Conservation (phyloP, 257 asterid species). For the Solanum chilense region DNA sequence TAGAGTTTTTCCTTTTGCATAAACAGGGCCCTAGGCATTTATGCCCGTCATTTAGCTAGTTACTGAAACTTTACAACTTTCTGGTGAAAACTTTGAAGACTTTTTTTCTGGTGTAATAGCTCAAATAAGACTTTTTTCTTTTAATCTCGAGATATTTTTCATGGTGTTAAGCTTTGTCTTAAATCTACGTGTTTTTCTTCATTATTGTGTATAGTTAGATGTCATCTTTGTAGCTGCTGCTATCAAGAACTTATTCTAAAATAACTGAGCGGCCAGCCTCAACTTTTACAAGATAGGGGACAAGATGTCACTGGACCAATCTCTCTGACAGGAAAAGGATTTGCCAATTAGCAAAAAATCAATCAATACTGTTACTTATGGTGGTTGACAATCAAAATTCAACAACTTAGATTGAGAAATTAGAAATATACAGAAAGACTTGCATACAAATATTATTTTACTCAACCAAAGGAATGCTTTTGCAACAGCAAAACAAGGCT, state of each 20-base stretch:
- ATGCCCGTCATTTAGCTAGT: neutral
- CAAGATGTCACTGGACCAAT: neutral
- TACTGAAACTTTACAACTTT: neutral
- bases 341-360: neutral
- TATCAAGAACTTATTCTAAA: neutral
- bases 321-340: neutral
- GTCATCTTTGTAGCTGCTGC: neutral
- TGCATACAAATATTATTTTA: neutral
- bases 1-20: neutral
- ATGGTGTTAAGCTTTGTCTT: neutral
- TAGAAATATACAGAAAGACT: neutral
- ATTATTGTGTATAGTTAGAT: neutral
- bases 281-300: neutral
- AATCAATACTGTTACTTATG: neutral
- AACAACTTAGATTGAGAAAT: neutral
- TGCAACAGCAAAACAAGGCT: neutral
- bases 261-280: neutral
- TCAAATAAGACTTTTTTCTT: neutral
- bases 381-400: neutral
- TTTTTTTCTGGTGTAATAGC: neutral
- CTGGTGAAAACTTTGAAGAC: neutral
- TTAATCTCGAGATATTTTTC: neutral
- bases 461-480: neutral
- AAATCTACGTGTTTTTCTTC: neutral
- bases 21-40: neutral